These are phyloP conservation scores for Wickerhamomyces sp. DNA, from an alignment of 1,139 yeast genomes.

Conservation along the genomic window DNA sequence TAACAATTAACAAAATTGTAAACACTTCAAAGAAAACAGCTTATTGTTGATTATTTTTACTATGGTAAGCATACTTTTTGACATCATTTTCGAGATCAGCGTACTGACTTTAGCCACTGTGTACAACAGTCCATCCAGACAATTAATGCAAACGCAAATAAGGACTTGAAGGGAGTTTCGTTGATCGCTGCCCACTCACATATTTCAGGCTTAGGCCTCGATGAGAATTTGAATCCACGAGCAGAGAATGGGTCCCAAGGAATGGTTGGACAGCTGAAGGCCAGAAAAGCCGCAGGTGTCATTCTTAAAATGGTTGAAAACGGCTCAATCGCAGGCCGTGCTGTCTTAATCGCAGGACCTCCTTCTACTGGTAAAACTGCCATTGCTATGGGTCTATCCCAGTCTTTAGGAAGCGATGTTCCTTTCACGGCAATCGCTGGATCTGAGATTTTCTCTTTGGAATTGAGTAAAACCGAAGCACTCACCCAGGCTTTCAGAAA, in stretches of 20 bases:
- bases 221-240: slow-evolving; percentile 76
- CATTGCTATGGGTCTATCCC: slow-evolving; percentile 94
- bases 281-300: slow-evolving; percentile 94
- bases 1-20: background rate
- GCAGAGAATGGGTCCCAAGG: slow-evolving; percentile 57
- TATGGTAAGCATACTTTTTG: slow-evolving; percentile 1
- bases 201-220: slow-evolving; percentile 90
- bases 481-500: slow-evolving; percentile 94
- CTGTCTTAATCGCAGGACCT: slow-evolving; percentile 94
- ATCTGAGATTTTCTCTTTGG: slow-evolving; percentile 87
- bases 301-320: slow-evolving; percentile 89
- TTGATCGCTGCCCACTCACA: slow-evolving; percentile 96
- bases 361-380: slow-evolving; percentile 99
- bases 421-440: slow-evolving; percentile 97
- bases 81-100: background rate
- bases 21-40: background rate
- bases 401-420: slow-evolving; percentile 82
- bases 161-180: slow-evolving; percentile 54
- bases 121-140: slow-evolving; percentile 44
- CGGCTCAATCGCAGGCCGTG: slow-evolving; percentile 95
- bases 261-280: slow-evolving; percentile 95
- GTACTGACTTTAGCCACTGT: slow-evolving; percentile 24
- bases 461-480: slow-evolving; percentile 91
- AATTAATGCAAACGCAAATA: slow-evolving; percentile 33
- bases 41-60: too few species aligned